These are phyloP conservation scores for Umbilicaria muhlenbergii DNA, from an alignment of 495 filamentous ascomycete species.

Conservation along the genomic window DNA sequence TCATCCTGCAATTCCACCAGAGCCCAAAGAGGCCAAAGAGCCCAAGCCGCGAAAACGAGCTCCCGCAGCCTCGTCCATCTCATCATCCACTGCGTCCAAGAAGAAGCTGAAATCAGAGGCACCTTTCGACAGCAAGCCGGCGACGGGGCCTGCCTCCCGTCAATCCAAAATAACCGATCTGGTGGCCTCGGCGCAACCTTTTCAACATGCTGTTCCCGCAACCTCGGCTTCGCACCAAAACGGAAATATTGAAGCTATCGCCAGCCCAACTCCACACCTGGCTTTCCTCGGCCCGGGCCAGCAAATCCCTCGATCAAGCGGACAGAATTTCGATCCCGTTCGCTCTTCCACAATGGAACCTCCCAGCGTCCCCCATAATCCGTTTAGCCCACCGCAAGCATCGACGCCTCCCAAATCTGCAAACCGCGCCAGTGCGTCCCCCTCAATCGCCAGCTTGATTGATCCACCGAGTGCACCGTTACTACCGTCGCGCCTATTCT, in stretches of 20 bases:
- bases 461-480: conserved; percentile 45
- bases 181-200: conserved; percentile 11
- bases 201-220: conserved; percentile 8
- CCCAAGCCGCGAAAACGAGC: conserved; percentile 17
- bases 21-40: conserved; percentile 10
- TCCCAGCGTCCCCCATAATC: conserved; percentile 31
- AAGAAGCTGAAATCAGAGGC: conserved; percentile 32
- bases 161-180: conserved; percentile 10
- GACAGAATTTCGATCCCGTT: conserved; percentile 79
- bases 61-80: conserved; percentile 2
- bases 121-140: conserved; percentile 10
- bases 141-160: conserved; percentile 3
- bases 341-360: conserved; percentile 51
- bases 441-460: conserved; percentile 78
- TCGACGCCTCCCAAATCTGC: conserved; percentile 11
- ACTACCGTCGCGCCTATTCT: conserved; percentile 17
- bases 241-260: conserved; percentile 26
- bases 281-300: conserved; percentile 14
- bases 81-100: conserved; percentile 14
- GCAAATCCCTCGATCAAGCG: conserved; percentile 38
- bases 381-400: conserved; percentile 32
- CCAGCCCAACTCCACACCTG: conserved; percentile 3
- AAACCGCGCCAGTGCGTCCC: conserved; percentile 69
- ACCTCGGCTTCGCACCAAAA: conserved; percentile 14
- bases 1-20: conserved; percentile 1